These are phyloP conservation scores for Verticillium dahliae DNA, from an alignment of 2,329 filamentous ascomycete species.

Conservation along the genomic window DNA sequence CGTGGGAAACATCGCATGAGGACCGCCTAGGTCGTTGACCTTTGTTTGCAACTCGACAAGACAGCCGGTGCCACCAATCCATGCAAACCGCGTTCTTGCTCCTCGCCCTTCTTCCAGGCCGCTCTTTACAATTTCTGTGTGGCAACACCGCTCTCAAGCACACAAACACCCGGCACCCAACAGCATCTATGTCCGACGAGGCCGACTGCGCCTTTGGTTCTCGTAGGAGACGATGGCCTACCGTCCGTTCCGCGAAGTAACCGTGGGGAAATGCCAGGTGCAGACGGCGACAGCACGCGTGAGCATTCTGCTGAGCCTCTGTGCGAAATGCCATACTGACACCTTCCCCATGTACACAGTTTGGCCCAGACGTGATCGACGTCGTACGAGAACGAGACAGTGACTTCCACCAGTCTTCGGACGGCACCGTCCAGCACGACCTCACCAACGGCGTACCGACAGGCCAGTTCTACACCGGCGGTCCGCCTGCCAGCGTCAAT, in stretches of 20 bases:
- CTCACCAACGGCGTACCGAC: conserved; percentile 7
- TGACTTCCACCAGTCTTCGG: conserved; percentile 11
- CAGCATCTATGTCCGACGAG: neutral
- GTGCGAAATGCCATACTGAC: neutral
- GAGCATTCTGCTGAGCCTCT: conserved; percentile 9
- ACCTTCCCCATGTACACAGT: conserved; percentile 17
- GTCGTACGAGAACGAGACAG: conserved; percentile 26
- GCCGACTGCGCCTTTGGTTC: neutral
- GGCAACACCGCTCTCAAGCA: neutral
- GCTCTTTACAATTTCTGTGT: neutral
- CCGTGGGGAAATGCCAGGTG: conserved; percentile 27
- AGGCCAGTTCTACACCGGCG: conserved; percentile 5
- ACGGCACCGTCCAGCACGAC: conserved; percentile 18
- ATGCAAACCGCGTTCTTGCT: neutral
- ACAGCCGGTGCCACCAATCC: neutral
- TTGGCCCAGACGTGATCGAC: conserved; percentile 25
- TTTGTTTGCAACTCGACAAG: too few relatives aligned
- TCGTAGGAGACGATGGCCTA: conserved; percentile 8
- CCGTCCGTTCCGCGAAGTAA: conserved; percentile 13
- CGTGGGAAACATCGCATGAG: too few relatives aligned
- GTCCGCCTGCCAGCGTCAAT: neutral
- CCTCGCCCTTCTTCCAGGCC: neutral
- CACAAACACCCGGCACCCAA: neutral
- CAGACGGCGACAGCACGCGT: conserved; percentile 31
- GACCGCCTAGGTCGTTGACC: too few relatives aligned